These are phyloP conservation scores for Suillus alpinus DNA, from an alignment of 768 basidiomycete species.

Conservation along the genomic window DNA sequence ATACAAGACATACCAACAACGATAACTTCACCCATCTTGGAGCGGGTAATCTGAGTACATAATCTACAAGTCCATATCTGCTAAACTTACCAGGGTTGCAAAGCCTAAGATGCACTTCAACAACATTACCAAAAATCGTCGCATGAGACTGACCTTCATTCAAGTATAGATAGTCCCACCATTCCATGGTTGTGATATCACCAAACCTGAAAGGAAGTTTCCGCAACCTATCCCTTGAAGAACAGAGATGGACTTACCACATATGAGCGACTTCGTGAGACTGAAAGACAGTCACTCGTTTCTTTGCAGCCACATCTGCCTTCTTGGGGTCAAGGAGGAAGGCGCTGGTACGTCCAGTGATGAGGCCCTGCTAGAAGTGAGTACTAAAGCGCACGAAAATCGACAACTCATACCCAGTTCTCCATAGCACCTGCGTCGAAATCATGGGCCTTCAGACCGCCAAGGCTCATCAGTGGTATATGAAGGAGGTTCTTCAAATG, in stretches of 20 bases:
- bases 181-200: constrained; percentile 90
- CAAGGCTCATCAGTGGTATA: neutral
- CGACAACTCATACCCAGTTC: constrained; percentile 57
- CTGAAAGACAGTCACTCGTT: constrained; percentile 73
- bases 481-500: neutral
- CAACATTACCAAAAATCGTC: neutral
- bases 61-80: neutral
- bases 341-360: constrained; percentile 82
- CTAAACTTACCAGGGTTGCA: constrained; percentile 65
- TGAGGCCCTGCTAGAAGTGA: constrained; percentile 57
- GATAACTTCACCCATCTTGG: constrained; percentile 84
- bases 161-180: constrained; percentile 85
- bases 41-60: constrained; percentile 5
- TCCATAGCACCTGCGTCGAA: constrained; percentile 95
- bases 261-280: constrained; percentile 87
- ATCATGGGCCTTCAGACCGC: constrained; percentile 58
- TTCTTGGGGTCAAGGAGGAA: constrained; percentile 79
- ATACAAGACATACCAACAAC: constrained; percentile 53
- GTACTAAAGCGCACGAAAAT: neutral
- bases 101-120: constrained; percentile 50
- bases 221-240: neutral
- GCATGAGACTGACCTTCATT: constrained; percentile 58
- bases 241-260: constrained; percentile 45
- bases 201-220: constrained; percentile 61
- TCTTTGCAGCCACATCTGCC: constrained; percentile 69